Base-by-base conservation (phyloP, 2,329 filamentous ascomycete genomes). In the Botrytis aclada region DNA sequence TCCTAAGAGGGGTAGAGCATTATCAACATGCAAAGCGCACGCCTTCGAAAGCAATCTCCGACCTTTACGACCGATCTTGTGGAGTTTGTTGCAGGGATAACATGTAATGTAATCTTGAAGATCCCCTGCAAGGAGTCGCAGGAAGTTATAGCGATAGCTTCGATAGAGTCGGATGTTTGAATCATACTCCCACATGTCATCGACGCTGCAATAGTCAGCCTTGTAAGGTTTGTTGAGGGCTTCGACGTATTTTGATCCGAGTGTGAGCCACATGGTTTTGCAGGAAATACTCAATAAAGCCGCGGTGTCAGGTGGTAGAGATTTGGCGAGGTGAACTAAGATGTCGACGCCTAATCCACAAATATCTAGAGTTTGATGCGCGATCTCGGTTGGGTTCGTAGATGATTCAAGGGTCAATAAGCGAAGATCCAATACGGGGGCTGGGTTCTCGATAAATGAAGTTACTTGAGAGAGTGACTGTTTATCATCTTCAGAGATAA, bases 201-300 rank as follows among this genome's bases (percentile, higher is more conserved):
- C 4, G 5, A 54, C 51, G 12, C 25, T 25, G 51, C 3, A 25
- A 8, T 12, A 29, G 51, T 2, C 5, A 54, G 12, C 51, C 25
- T 14, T 54, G 51, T 54, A 54, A 12, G 51, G 51, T 1, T n/a
- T 54, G 5, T 29, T 43, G 16, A 63, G n/a, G 25, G 37, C 61
- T 29, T 29, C 29, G 37, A 76, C 69, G 39, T 73, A 70, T 29
- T 64, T 45, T 7, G 43, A 20, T 22, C 74, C 74, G 18, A 74
- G 63, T n/a, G 60, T 25, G 37, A 14, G 4, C 34, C 74, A 73
- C 32, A 76, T 61, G 32, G 69, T 45, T 56, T 34, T 61, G 65
- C 72, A 76, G 45, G 70, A 74, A n/a, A 77, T 54, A 25, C 70
- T 73, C 62, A 77, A 74, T 4, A 70, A 63, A 22, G 72, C 67